Percentiles rank a stretch among this genome's conserved stretches.
These are phyloP conservation scores for Blastobotrys malaysiensis DNA, from an alignment of 1,139 yeast genomes.

Conservation along the genomic window DNA sequence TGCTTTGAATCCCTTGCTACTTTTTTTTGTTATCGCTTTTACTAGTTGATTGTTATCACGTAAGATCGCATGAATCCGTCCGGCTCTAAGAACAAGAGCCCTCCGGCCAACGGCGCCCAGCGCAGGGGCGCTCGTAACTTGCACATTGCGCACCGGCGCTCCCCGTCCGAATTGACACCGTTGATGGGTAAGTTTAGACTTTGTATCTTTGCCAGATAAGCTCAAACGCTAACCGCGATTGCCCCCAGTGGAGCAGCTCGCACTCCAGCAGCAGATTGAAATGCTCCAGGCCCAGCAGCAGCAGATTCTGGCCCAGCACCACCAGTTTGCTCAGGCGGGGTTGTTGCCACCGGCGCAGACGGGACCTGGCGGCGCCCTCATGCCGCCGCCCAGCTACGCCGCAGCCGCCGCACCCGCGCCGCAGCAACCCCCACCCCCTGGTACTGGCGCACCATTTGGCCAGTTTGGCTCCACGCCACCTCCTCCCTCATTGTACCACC, in stretches of 20 bases:
- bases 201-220: neutral
- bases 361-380: slow-evolving; percentile 9
- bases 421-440: slow-evolving; percentile 1
- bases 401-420: slow-evolving; percentile 17
- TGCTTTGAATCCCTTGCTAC: neutral
- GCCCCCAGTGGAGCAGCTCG: slow-evolving; percentile 67
- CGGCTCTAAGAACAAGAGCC: slow-evolving; percentile 10
- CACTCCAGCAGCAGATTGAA: slow-evolving; percentile 87
- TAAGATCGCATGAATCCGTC: slow-evolving; percentile 5
- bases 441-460: slow-evolving; percentile 11
- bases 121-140: slow-evolving; percentile 33
- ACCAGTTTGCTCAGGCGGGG: slow-evolving; percentile 39
- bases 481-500: slow-evolving; percentile 16
- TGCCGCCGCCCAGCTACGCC: slow-evolving; percentile 27
- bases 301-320: slow-evolving; percentile 68
- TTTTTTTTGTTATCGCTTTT: slow-evolving; percentile 1
- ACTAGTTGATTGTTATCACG: no score
- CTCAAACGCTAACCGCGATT: slow-evolving; percentile 4
- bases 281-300: slow-evolving; percentile 89
- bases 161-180: slow-evolving; percentile 92
- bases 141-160: slow-evolving; percentile 90
- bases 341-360: slow-evolving; percentile 21
- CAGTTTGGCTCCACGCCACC: slow-evolving; percentile 12
- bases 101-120: slow-evolving; percentile 6
- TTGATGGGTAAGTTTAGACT: slow-evolving; percentile 56